Conservation (phyloP, 345 rosid genomes). For the Heritiera littoralis region DNA sequence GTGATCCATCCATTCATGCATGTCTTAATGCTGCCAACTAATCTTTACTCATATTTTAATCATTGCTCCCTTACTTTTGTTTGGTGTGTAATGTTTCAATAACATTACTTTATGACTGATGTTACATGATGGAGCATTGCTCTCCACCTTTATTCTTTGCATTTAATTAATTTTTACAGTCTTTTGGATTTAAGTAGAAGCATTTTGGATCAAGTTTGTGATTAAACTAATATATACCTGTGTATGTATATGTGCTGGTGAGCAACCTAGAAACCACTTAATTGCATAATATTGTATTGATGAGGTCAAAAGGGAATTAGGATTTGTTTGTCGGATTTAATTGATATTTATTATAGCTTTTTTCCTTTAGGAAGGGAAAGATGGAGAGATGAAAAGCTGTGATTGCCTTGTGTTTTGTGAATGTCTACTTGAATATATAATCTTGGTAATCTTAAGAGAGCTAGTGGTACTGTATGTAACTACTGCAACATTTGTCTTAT, state of each 20-base stretch:
- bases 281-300: background rate
- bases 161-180: background rate
- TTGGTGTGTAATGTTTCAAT: background rate
- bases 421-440: constrained; percentile 16
- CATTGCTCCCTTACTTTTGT: background rate
- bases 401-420: constrained; percentile 49
- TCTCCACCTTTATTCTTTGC: background rate
- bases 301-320: constrained; percentile 22
- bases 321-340: constrained; percentile 26
- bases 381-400: constrained; percentile 22
- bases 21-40: constrained; percentile 32
- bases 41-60: constrained; percentile 23
- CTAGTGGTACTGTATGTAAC: constrained; percentile 2
- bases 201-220: constrained; percentile 14
- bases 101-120: constrained; percentile 4
- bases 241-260: background rate
- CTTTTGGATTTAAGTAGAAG: constrained; percentile 11
- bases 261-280: background rate
- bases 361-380: background rate
- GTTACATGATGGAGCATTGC: background rate
- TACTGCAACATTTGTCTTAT: constrained; percentile 26
- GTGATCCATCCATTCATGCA: background rate
- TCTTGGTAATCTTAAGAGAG: constrained; percentile 20
- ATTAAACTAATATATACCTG: background rate
- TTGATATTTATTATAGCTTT: background rate